phyloP scores from a whole-genome alignment of 306 rosid genomes.

The Corylus americana region DNA sequence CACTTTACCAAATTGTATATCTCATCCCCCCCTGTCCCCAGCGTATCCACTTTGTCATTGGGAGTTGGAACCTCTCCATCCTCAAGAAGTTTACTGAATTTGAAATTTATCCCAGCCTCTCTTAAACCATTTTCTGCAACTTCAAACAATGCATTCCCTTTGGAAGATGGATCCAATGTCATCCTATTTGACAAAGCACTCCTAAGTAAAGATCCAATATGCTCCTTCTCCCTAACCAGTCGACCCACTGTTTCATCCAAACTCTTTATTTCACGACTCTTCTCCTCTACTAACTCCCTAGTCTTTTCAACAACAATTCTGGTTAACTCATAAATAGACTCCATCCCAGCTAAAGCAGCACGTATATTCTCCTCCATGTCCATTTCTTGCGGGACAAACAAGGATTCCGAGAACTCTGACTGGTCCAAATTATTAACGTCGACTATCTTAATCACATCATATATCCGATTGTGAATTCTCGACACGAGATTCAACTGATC shows the following conservation, averaged over 20 bases:
- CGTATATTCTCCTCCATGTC: constrained; percentile 83
- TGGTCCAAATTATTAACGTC: constrained; percentile 60
- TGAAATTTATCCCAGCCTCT: constrained; percentile 87
- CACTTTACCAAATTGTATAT: constrained; percentile 70
- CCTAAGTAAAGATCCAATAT: constrained; percentile 86
- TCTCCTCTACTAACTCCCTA: constrained; percentile 63
- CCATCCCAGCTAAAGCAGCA: constrained; percentile 94
- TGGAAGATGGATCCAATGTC: constrained; percentile 53
- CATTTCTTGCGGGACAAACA: constrained; percentile 89
- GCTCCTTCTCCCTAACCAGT: constrained; percentile 81
- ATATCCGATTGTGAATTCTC: constrained; percentile 74
- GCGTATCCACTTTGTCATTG: constrained; percentile 37
- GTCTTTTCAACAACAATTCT: constrained; percentile 63
- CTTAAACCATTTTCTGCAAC: constrained; percentile 90
- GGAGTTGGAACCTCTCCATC: constrained; percentile 41
- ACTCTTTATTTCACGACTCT: constrained; percentile 54
- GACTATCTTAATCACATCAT: constrained; percentile 52
- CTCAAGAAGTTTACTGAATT: constrained; percentile 75
- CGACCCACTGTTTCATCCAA: constrained; percentile 69
- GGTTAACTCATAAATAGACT: constrained; percentile 69
- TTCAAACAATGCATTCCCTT: constrained; percentile 61
- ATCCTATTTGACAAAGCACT: constrained; percentile 78
- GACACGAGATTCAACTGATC: constrained; percentile 82
- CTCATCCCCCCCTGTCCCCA: constrained; percentile 70
- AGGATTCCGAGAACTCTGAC: constrained; percentile 63